Conservation (phyloP, 1,139 yeast species). For the Candida gigantensis region DNA sequence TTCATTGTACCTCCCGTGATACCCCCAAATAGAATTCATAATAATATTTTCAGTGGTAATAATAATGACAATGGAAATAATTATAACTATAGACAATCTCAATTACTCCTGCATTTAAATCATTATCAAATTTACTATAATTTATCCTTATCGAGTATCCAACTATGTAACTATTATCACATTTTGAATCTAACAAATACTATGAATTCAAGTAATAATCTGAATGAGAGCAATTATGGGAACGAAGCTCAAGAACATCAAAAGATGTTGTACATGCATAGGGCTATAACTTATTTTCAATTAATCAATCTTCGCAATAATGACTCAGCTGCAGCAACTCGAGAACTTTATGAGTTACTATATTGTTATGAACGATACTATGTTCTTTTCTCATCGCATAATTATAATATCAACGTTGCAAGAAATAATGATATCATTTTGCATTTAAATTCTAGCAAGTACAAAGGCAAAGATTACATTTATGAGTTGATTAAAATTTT, state of each 20-base stretch:
- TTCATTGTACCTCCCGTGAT: constrained; percentile 28
- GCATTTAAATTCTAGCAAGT: constrained; percentile 10
- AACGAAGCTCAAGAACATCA: constrained; percentile 32
- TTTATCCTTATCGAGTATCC: constrained; percentile 32
- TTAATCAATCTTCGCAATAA: constrained; percentile 29
- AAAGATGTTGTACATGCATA: constrained; percentile 33
- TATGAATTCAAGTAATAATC: constrained; percentile 13
- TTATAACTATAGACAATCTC: constrained; percentile 8
- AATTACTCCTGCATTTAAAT: constrained; percentile 18
- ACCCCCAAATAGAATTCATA: constrained; percentile 14
- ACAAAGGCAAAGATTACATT: constrained; percentile 4
- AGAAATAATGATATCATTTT: constrained; percentile 23
- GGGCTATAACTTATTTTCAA: constrained; percentile 40
- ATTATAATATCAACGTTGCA: constrained; percentile 20
- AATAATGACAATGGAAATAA: constrained; percentile 10
- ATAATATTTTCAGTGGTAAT: constrained; percentile 5
- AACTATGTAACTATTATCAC: constrained; percentile 40
- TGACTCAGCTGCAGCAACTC: constrained; percentile 27
- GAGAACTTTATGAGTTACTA: constrained; percentile 38
- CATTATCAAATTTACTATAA: constrained; percentile 37
- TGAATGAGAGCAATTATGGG: constrained; percentile 14
- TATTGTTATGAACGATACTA: constrained; percentile 37
- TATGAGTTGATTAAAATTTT: constrained; percentile 19
- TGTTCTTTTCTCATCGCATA: constrained; percentile 32
- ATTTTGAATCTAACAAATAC: constrained; percentile 24